Conservation (phyloP, 108 stramenopile species). For the Skeletonema potamos region DNA sequence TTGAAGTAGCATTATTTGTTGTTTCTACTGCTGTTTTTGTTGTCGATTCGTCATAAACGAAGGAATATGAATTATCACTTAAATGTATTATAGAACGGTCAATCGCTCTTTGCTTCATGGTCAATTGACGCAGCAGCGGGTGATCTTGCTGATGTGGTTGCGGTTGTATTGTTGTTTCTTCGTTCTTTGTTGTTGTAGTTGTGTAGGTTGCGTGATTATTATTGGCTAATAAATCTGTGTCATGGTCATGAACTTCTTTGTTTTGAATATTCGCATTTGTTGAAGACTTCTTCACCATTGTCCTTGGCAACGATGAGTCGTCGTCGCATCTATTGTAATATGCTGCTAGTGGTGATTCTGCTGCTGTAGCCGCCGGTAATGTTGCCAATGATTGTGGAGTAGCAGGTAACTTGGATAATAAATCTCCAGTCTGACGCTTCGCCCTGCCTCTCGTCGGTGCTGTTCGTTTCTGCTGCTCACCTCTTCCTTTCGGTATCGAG, state of each 20-base stretch:
- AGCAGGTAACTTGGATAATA: not conserved
- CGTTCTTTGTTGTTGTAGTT: not conserved
- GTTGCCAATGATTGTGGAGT: not conserved
- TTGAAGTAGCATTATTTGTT: not conserved
- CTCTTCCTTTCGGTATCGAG: not conserved
- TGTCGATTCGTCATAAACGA: slow-evolving; percentile 1
- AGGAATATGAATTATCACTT: slow-evolving; percentile 39
- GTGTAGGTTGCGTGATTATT: not conserved
- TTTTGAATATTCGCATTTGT: not conserved
- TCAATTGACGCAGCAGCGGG: slow-evolving; percentile 5
- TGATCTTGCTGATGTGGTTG: not conserved
- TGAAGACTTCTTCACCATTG: not conserved
- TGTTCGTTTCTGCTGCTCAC: not conserved
- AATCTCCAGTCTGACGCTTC: not conserved
- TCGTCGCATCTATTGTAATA: no score
- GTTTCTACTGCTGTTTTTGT: not conserved
- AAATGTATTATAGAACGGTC: slow-evolving; percentile 31
- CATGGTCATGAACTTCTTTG: not conserved
- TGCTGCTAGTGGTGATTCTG: not conserved
- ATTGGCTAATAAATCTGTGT: no score
- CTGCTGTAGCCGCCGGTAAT: not conserved
- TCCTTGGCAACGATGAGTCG: not conserved
- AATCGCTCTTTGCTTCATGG: slow-evolving; percentile 25
- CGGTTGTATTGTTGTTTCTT: not conserved
- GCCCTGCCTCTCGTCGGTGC: not conserved